phyloP scores from a whole-genome alignment of 805 yeast genomes.

The Candida ascalaphidarum region DNA sequence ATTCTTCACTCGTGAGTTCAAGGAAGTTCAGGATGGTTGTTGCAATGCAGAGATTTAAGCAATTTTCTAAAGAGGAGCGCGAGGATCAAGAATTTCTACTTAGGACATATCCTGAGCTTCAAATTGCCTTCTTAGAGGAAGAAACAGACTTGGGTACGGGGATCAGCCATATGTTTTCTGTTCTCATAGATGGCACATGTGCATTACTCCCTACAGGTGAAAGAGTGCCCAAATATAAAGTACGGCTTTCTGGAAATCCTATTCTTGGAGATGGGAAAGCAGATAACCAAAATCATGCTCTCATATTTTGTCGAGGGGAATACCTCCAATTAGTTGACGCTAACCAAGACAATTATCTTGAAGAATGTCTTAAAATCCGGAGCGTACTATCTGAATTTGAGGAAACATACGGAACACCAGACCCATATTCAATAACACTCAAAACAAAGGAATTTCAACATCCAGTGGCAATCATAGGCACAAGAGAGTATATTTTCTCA shows the following conservation, averaged over 20 bases:
- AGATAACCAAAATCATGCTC: conserved; percentile 73
- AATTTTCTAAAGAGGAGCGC: conserved; percentile 47
- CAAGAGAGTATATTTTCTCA: conserved; percentile 76
- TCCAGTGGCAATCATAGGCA: conserved; percentile 80
- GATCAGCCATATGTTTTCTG: conserved; percentile 45
- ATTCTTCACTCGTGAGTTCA: conserved; percentile 46
- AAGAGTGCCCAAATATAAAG: conserved; percentile 41
- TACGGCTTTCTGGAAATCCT: conserved; percentile 70
- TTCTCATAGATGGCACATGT: conserved; percentile 66
- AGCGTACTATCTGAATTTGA: conserved; percentile 72
- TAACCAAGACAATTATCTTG: conserved; percentile 75
- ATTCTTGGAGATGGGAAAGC: conserved; percentile 81
- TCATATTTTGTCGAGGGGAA: conserved; percentile 72
- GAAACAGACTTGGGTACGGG: conserved; percentile 34
- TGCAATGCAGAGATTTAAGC: conserved; percentile 53
- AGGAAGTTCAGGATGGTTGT: conserved; percentile 58
- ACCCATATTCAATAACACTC: conserved; percentile 4
- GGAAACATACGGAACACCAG: conserved; percentile 26
- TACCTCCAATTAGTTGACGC: conserved; percentile 77
- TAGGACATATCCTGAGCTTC: conserved; percentile 61
- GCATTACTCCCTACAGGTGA: conserved; percentile 49
- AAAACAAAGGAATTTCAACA: conserved; percentile 14
- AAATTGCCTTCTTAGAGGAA: conserved; percentile 53
- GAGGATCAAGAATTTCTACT: conserved; percentile 52
- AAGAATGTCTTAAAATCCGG: conserved; percentile 74